Base-by-base conservation (phyloP, 2,329 filamentous ascomycete genomes). In the Dryadomyces quercivorus region DNA sequence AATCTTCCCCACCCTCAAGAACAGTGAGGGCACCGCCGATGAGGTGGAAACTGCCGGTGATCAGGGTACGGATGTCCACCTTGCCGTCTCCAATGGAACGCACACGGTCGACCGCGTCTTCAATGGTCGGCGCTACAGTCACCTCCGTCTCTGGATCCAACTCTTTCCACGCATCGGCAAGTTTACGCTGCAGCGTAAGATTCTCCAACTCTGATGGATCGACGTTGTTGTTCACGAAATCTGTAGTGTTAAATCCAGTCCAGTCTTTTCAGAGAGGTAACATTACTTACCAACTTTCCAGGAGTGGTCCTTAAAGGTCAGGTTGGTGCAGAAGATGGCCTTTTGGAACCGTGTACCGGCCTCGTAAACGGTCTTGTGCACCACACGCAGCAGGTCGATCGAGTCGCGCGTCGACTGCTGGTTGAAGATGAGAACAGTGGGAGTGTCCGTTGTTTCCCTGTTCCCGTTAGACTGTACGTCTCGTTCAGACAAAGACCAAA, bases 361-460 rank as follows among this genome's bases (percentile, higher is more conserved):
- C 62, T 56, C 67, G 50, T 53, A 74, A 50, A 55, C 70, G 63
- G 54, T 69, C 58, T 48, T 67, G 63, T 52, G 51, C 12, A 87
- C 70, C 2, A 79, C 80, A 10, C 72, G 76, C 36, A 69, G 70
- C 2, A 92, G 77, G 1, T 94, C 75, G 16, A 77, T 72, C 4
- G 73, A 70, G 5, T 87, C 86, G 63, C 95, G 84, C 36, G 90
- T 81, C 10, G 88, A 89, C 64, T 95, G 89, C 68, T 96, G 92
- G 68, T 96, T 96, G 75, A 97, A 97, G 50, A 97, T 77, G 48
- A 97, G 71, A 0, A 88, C 72, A 6, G 61, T 58, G 8, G 40
- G 34, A 2, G 46, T 15, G 20, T 40, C 31, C 10, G 16, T 7
- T 2, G 8, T 16, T 10, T 21, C 9, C 26, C 10, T 22, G 44